Evolutionary conservation across 345 rosid species (phyloP).

Genomic region (Microthlaspi erraticum): DNA sequence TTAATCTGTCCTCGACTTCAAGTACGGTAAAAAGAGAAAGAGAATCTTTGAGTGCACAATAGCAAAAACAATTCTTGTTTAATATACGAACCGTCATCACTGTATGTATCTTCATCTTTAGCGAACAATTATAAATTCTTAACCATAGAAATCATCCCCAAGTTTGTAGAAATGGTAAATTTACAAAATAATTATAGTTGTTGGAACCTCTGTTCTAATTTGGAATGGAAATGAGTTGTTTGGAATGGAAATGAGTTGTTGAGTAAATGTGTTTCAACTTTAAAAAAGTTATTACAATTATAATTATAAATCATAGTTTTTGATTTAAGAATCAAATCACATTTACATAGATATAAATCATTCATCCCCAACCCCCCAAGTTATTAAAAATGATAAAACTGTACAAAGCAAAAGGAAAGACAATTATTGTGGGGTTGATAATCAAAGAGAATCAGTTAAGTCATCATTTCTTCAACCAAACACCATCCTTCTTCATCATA

Average conservation of each 20-base stretch:
- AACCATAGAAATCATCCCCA: slow-evolving; percentile 8
- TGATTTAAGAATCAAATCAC: slow-evolving; percentile 31
- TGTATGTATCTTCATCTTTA: slow-evolving; percentile 33
- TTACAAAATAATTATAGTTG: not conserved
- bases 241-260: slow-evolving; percentile 13
- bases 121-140: not conserved
- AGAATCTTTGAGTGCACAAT: slow-evolving; percentile 43
- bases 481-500: slow-evolving; percentile 66
- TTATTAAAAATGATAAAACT: slow-evolving; percentile 33
- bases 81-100: slow-evolving; percentile 27
- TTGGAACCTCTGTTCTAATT: slow-evolving; percentile 10
- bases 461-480: slow-evolving; percentile 55
- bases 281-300: slow-evolving; percentile 21
- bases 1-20: slow-evolving; percentile 35
- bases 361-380: slow-evolving; percentile 25
- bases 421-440: slow-evolving; percentile 25
- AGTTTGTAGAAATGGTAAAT: slow-evolving; percentile 15
- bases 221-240: slow-evolving; percentile 13
- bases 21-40: slow-evolving; percentile 14
- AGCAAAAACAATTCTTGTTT: slow-evolving; percentile 21
- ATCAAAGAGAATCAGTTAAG: slow-evolving; percentile 31
- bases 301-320: slow-evolving; percentile 34
- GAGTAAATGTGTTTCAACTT: slow-evolving; percentile 18
- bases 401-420: slow-evolving; percentile 30
- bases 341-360: slow-evolving; percentile 36